Evolutionary conservation across 2,329 filamentous ascomycete genomes (phyloP), one percentile per base, ranked within the genome.

Genomic region (Sporothrix brunneoviolacea): DNA sequence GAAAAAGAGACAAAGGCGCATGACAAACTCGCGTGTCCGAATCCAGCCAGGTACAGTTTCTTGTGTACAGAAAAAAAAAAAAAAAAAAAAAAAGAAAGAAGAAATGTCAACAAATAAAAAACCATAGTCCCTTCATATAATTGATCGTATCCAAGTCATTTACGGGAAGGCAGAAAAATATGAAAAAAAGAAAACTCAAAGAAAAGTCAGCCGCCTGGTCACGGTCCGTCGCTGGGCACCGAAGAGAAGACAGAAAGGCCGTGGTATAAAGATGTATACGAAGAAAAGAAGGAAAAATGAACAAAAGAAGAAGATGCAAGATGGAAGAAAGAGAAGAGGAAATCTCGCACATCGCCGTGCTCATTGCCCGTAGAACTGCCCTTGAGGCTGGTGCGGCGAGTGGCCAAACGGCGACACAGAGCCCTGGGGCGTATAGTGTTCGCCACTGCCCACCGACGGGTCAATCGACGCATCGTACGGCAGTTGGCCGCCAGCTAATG

Each of bases 401-500:
- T 65, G 68, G 3, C 61, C 58, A 53, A 67, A 74, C 0, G 71
- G 70, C 30, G 72, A 72, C 12, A 65, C 64, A 2, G 70, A 72
- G 7, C 70, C 70, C 32, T 67, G 66, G 16, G 65, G 65, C 19
- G 64, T 65, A 50, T 65, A 74, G 28, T 67, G 68, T 18, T 66
- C 56, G 4, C 43, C 60, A 21, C 59, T 58, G 19, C 62, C 60
- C 44, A 62, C 61, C 28, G 58, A 55, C 28, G 62, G 60, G 42
- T 65, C 61, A 22, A 64, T 57, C 48, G 67, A 55, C 37, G 57
- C 57, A 22, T 64, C 62, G 47, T 68, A 72, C n/a, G 53, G 51
- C 37, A 69, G 57, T 36, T 60, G 59, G 9, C 48, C 52, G 24
- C 22, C 44, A 4, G 52, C 49, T 8, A 63, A 39, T 40, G 47